These are phyloP conservation scores for Phytophthora pluvialis DNA, from an alignment of 352 stramenopile genomes.

Conservation along the genomic window DNA sequence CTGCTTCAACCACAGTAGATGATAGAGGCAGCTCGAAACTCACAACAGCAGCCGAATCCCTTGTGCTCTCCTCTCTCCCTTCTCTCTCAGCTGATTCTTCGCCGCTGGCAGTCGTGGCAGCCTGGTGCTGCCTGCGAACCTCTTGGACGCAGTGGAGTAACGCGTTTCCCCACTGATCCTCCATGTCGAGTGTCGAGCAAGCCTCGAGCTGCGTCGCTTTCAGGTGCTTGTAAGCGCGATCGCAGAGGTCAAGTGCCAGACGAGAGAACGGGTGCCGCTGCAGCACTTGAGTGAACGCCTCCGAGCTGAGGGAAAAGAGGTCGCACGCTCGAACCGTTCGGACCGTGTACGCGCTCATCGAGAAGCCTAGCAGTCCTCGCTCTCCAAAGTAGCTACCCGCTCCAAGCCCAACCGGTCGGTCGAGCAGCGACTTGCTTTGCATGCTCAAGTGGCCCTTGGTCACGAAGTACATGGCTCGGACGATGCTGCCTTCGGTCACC, in stretches of 20 bases:
- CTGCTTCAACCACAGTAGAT: not conserved
- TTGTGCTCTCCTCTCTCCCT: not conserved
- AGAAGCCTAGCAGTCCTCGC: constrained; percentile 54
- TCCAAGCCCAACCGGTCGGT: constrained; percentile 26
- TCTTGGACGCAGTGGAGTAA: constrained; percentile 23
- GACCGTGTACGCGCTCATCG: constrained; percentile 50
- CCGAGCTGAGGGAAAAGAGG: constrained; percentile 36
- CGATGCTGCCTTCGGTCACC: constrained; percentile 61
- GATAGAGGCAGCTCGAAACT: not conserved
- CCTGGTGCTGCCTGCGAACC: constrained; percentile 5
- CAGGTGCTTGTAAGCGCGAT: constrained; percentile 17
- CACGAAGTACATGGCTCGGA: constrained; percentile 75
- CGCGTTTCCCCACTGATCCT: constrained; percentile 28
- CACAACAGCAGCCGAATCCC: not conserved
- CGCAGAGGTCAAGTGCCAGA: constrained; percentile 29
- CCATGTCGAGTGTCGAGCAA: constrained; percentile 34
- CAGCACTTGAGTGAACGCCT: constrained; percentile 50
- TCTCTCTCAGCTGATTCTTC: constrained; percentile 8
- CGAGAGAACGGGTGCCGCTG: constrained; percentile 28
- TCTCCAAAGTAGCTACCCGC: constrained; percentile 69
- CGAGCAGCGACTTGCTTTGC: constrained; percentile 32
- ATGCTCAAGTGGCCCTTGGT: constrained; percentile 58
- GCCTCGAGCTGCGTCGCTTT: constrained; percentile 1
- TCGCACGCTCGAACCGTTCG: constrained; percentile 38
- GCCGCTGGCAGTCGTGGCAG: constrained; percentile 16